Conservation (phyloP, 495 filamentous ascomycete species). For the Penicillium coprophilum region DNA sequence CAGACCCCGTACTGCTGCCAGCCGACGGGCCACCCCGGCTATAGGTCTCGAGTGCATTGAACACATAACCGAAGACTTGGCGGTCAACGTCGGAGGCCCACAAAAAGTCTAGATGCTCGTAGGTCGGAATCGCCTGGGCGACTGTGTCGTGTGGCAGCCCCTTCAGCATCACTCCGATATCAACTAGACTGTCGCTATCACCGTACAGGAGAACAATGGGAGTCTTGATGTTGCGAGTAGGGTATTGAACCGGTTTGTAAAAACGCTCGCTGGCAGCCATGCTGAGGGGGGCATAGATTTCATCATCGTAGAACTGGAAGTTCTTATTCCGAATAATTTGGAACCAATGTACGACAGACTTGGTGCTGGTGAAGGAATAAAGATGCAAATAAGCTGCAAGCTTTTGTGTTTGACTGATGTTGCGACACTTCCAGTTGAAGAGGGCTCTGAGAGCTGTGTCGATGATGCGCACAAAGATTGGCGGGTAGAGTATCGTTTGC, state of each 20-base stretch:
- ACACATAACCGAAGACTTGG: slow-evolving; percentile 87
- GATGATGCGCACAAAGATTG: slow-evolving; percentile 86
- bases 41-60: slow-evolving; percentile 76
- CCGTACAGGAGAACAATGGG: slow-evolving; percentile 93
- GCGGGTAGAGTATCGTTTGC: slow-evolving; percentile 93
- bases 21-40: slow-evolving; percentile 10
- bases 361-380: slow-evolving; percentile 94
- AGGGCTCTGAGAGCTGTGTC: slow-evolving; percentile 78
- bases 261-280: slow-evolving; percentile 59
- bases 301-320: slow-evolving; percentile 99
- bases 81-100: slow-evolving; percentile 83
- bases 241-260: slow-evolving; percentile 92
- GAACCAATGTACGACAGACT: slow-evolving; percentile 97
- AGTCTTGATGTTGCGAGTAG: slow-evolving; percentile 94
- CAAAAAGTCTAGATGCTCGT: slow-evolving; percentile 96
- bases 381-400: slow-evolving; percentile 95
- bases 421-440: slow-evolving; percentile 86
- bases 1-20: neutral
- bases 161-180: slow-evolving; percentile 87
- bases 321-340: slow-evolving; percentile 93
- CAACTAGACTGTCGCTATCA: slow-evolving; percentile 90
- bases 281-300: slow-evolving; percentile 66
- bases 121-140: slow-evolving; percentile 80
- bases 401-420: slow-evolving; percentile 86
- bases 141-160: slow-evolving; percentile 82